phyloP scores from a whole-genome alignment of 2,329 filamentous ascomycete species.

The Kalaharituber pfeilii region DNA sequence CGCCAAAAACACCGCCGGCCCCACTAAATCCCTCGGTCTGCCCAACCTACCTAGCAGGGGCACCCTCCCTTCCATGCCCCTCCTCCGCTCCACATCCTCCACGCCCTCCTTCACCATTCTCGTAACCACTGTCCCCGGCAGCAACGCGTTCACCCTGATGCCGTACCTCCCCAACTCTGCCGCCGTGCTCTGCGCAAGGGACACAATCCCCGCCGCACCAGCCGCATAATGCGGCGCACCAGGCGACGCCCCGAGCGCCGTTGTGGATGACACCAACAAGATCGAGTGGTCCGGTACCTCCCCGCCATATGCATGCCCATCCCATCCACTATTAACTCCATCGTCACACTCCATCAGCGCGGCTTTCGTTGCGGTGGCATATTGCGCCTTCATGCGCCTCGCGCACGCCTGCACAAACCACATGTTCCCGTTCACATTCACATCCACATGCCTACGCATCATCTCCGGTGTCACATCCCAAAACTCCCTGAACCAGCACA shows the following conservation, averaged over 20 bases:
- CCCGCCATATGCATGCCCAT: background rate
- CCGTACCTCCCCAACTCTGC: slow-evolving; percentile 17
- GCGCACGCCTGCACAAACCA: slow-evolving; percentile 22
- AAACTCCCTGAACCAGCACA: slow-evolving; percentile 14
- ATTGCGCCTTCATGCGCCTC: slow-evolving; percentile 21
- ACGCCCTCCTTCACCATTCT: slow-evolving; percentile 19
- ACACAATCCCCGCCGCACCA: slow-evolving; percentile 13
- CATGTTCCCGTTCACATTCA: slow-evolving; percentile 22
- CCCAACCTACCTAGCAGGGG: slow-evolving; percentile 16
- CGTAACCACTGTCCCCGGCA: slow-evolving; percentile 17
- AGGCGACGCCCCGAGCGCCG: slow-evolving; percentile 4
- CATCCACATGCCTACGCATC: slow-evolving; percentile 18
- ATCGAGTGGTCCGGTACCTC: slow-evolving; percentile 7
- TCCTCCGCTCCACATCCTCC: slow-evolving; percentile 17
- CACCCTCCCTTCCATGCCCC: slow-evolving; percentile 16
- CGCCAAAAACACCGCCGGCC: slow-evolving; percentile 58
- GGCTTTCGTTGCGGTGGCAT: slow-evolving; percentile 13
- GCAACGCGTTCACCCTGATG: slow-evolving; percentile 15
- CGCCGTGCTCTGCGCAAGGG: slow-evolving; percentile 15
- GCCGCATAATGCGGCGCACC: slow-evolving; percentile 16
- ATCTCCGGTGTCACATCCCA: slow-evolving; percentile 17
- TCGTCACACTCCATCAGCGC: background rate
- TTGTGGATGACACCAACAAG: slow-evolving; percentile 5
- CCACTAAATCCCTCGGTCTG: slow-evolving; percentile 69
- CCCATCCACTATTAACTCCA: background rate